Conservation (phyloP, 345 rosid genomes). For the Mercurialis annua region DNA sequence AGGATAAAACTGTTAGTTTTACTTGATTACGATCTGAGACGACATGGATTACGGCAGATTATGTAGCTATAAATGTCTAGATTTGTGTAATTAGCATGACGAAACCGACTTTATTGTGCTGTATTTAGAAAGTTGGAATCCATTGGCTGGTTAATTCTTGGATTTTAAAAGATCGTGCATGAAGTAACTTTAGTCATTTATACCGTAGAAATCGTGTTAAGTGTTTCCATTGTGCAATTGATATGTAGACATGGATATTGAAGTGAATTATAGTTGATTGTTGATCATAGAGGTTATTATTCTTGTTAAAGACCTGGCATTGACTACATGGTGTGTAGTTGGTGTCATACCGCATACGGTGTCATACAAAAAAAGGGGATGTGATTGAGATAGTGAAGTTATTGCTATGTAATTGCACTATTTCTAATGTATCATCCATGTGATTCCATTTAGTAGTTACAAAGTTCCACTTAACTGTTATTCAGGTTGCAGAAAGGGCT, state of each 20-base stretch:
- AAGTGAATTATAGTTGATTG: not conserved
- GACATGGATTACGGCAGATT: not conserved
- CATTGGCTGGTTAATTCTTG: not conserved
- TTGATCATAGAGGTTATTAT: no score
- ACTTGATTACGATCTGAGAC: not conserved
- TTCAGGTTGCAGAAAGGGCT: conserved; percentile 76
- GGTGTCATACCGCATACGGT: not conserved
- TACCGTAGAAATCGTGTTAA: not conserved
- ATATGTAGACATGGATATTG: not conserved
- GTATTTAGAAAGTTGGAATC: not conserved
- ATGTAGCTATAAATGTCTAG: not conserved
- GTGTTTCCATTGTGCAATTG: not conserved
- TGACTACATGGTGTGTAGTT: no score
- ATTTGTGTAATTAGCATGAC: not conserved
- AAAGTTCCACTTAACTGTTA: conserved; percentile 1
- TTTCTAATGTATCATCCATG: not conserved
- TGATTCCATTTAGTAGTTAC: not conserved
- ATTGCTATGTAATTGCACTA: not conserved
- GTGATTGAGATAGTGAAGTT: no score
- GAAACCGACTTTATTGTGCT: not conserved
- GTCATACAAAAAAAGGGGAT: no score
- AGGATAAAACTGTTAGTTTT: not conserved
- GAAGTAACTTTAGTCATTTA: not conserved
- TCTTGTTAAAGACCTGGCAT: no score
- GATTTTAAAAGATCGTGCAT: not conserved